phyloP scores from a whole-genome alignment of 2,329 filamentous ascomycete genomes.

The Fusarium illudens region DNA sequence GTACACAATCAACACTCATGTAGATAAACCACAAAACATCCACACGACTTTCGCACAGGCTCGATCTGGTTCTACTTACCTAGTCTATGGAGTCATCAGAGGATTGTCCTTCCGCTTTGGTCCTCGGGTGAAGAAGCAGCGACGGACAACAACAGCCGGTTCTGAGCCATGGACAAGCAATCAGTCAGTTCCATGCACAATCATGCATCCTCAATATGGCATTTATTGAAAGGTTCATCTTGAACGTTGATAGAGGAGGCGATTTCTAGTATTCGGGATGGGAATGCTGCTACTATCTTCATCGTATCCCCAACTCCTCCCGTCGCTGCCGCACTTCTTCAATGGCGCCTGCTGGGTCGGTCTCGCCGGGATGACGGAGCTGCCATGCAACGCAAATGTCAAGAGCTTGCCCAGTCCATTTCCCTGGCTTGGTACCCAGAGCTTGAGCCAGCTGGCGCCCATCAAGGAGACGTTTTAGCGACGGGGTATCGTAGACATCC shows the following conservation, averaged over 20 bases:
- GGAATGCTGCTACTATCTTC: neutral
- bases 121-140: neutral
- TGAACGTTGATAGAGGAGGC: neutral
- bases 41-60: neutral
- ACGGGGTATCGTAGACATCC: slow-evolving; percentile 65
- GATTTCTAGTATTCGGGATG: neutral
- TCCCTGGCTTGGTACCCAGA: slow-evolving; percentile 75
- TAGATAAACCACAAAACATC: neutral
- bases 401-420: slow-evolving; percentile 84
- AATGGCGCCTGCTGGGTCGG: slow-evolving; percentile 66
- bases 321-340: slow-evolving; percentile 64
- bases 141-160: neutral
- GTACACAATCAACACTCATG: neutral
- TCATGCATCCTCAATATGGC: neutral
- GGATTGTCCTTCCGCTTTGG: neutral
- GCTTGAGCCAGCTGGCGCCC: slow-evolving; percentile 76
- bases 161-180: neutral
- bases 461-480: slow-evolving; percentile 73
- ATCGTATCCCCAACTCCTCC: slow-evolving; percentile 59
- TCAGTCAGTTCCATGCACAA: neutral
- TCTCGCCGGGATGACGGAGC: slow-evolving; percentile 75
- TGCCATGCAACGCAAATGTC: slow-evolving; percentile 90
- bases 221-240: neutral
- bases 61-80: neutral
- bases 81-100: neutral